Evolutionary conservation across 257 asterid genomes (phyloP).

Genomic region (Nicotiana benthamiana): DNA sequence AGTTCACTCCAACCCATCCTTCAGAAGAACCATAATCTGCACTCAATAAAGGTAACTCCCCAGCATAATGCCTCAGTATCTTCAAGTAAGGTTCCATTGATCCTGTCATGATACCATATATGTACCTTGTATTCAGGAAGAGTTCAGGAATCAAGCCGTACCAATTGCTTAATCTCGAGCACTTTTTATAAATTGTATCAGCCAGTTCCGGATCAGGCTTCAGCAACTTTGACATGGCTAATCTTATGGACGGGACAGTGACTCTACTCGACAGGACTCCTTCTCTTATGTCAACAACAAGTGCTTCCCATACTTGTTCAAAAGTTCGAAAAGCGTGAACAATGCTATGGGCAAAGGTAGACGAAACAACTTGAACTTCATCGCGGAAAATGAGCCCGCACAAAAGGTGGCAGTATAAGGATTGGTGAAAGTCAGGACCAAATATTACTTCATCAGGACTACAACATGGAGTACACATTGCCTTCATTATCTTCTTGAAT

Average conservation of each 20-base stretch:
- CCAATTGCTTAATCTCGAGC: constrained; percentile 19
- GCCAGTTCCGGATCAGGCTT: constrained; percentile 27
- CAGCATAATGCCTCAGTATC: background rate
- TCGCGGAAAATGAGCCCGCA: constrained; percentile 36
- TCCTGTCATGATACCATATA: constrained; percentile 1
- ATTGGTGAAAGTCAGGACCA: constrained; percentile 24
- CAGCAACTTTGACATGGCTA: background rate
- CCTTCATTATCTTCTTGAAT: constrained; percentile 67
- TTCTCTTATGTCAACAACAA: constrained; percentile 25
- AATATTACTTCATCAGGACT: too few relatives aligned
- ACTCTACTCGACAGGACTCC: constrained; percentile 23
- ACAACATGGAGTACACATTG: constrained; percentile 47
- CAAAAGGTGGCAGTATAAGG: constrained; percentile 37
- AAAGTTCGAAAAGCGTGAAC: constrained; percentile 32
- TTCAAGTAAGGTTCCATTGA: constrained; percentile 4
- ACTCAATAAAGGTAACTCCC: constrained; percentile 23
- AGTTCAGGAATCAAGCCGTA: constrained; percentile 27
- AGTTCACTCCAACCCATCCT: background rate
- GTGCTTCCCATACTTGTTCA: constrained; percentile 27
- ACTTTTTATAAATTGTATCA: constrained; percentile 19
- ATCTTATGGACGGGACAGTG: constrained; percentile 13
- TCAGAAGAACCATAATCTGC: constrained; percentile 30
- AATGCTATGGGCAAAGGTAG: constrained; percentile 36
- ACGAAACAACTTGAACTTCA: constrained; percentile 30
- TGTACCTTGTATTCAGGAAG: constrained; percentile 39